Conservation (phyloP, 371 early-diverging fungal species). For the Mucor piriformis region DNA sequence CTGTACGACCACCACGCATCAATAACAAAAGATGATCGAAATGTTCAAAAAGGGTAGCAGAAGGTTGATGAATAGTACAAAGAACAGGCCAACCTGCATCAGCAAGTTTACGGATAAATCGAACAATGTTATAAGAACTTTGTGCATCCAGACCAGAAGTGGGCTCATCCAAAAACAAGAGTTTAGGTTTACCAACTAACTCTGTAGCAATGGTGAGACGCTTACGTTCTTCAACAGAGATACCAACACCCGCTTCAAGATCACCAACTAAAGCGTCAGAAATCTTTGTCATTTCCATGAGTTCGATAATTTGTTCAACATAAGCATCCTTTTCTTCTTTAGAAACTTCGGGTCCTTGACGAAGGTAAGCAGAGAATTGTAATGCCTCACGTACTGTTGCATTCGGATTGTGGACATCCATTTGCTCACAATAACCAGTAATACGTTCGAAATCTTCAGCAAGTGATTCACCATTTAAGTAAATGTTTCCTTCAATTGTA, state of each 20-base stretch:
- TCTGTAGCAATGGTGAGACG: constrained; percentile 72
- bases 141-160: constrained; percentile 79
- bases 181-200: constrained; percentile 73
- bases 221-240: constrained; percentile 68
- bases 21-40: constrained; percentile 79
- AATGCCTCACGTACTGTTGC: constrained; percentile 70
- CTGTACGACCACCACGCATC: constrained; percentile 70
- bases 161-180: constrained; percentile 87
- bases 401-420: constrained; percentile 75
- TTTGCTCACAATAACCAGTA: constrained; percentile 85
- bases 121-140: constrained; percentile 72
- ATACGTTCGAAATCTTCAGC: constrained; percentile 67
- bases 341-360: constrained; percentile 62
- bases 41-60: constrained; percentile 75
- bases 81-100: constrained; percentile 66
- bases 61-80: constrained; percentile 89
- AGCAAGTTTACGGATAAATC: constrained; percentile 72
- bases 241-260: constrained; percentile 58
- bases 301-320: constrained; percentile 69
- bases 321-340: constrained; percentile 64
- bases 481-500: constrained; percentile 69
- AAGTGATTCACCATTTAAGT: constrained; percentile 59
- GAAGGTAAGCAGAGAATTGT: constrained; percentile 70
- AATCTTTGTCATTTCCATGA: constrained; percentile 65
- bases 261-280: constrained; percentile 63